These are phyloP conservation scores for Tricladium varicosporioides DNA, from an alignment of 2,329 filamentous ascomycete species.

Conservation along the genomic window DNA sequence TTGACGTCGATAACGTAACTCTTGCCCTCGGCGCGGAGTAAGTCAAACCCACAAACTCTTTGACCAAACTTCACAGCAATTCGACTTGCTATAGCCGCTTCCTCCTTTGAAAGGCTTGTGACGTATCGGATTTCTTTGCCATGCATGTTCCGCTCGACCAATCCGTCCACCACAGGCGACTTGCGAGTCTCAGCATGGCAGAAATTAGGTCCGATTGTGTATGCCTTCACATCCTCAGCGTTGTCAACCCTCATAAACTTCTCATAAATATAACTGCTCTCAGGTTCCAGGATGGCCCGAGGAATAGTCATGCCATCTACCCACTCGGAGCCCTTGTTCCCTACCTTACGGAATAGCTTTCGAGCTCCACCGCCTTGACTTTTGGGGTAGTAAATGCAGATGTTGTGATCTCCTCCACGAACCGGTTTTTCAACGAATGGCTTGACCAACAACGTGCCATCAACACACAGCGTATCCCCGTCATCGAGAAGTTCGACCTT, in stretches of 20 bases:
- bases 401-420: conserved; percentile 90
- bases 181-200: conserved; percentile 98
- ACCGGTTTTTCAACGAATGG: conserved; percentile 98
- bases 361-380: conserved; percentile 84
- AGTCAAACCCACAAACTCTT: conserved; percentile 91
- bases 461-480: conserved; percentile 82
- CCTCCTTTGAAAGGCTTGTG: conserved; percentile 75
- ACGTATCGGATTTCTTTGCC: conserved; percentile 97
- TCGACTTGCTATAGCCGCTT: conserved; percentile 81
- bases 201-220: conserved; percentile 88
- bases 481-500: conserved; percentile 84
- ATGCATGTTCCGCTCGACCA: conserved; percentile 93
- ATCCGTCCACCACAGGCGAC: conserved; percentile 92
- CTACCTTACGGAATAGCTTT: conserved; percentile 92
- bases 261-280: conserved; percentile 91
- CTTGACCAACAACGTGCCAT: conserved; percentile 78
- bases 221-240: conserved; percentile 96
- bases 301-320: conserved; percentile 75
- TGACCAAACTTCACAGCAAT: conserved; percentile 93
- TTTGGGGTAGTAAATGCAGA: conserved; percentile 49
- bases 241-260: conserved; percentile 97
- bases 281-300: conserved; percentile 75
- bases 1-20: conserved; percentile 99
- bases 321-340: conserved; percentile 98
- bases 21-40: conserved; percentile 81